Evolutionary conservation across 441 rosid species (phyloP).

Genomic region (Pelargonium myrrhifolium): DNA sequence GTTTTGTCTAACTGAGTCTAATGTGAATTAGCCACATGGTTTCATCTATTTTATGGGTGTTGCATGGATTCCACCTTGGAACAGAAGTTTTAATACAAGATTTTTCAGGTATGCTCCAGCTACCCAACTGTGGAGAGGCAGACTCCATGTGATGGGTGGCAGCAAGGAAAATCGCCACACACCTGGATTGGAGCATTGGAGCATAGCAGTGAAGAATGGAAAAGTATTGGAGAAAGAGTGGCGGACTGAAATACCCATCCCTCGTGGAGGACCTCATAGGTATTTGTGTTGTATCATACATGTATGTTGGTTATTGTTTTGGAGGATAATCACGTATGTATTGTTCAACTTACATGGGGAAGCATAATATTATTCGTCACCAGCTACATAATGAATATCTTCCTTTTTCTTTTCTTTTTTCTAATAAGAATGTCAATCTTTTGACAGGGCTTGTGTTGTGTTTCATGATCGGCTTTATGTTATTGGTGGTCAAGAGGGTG

Average conservation of each 20-base stretch:
- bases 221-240: constrained; percentile 69
- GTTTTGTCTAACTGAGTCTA: too few species aligned
- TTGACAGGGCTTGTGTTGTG: constrained; percentile 61
- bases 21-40: too few species aligned
- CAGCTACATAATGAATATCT: too few species aligned
- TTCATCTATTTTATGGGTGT: not conserved
- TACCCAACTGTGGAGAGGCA: constrained; percentile 89
- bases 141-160: constrained; percentile 98
- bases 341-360: too few species aligned
- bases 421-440: too few species aligned
- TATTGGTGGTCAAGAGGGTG: constrained; percentile 96
- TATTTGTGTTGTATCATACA: constrained; percentile 19
- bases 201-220: constrained; percentile 78
- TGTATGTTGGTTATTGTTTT: constrained; percentile 3
- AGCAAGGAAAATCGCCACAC: constrained; percentile 83
- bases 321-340: not conserved
- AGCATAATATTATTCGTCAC: too few species aligned
- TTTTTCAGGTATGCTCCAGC: constrained; percentile 83
- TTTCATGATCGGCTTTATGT: constrained; percentile 63
- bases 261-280: constrained; percentile 97
- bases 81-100: constrained; percentile 2
- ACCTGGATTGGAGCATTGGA: constrained; percentile 87
- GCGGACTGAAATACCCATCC: constrained; percentile 80
- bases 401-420: too few species aligned
- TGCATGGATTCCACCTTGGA: not conserved